phyloP scores from a whole-genome alignment of 495 filamentous ascomycete genomes.

The Lepidopterella palustris region DNA sequence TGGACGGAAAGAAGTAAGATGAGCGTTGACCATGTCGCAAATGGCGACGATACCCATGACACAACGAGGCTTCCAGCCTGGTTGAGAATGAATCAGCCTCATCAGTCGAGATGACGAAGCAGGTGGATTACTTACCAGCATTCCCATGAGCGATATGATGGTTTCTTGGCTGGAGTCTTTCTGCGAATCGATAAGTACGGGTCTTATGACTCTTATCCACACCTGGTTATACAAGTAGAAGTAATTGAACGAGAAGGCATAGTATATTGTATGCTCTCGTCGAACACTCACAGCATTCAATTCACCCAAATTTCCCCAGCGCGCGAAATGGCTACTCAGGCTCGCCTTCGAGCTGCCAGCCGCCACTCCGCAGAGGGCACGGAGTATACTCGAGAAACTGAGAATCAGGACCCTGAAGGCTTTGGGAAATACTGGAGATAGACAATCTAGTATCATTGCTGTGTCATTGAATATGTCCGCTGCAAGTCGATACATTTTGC shows the following conservation, averaged over 20 bases:
- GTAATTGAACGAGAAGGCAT: slow-evolving; percentile 2
- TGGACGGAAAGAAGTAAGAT: slow-evolving; percentile 66
- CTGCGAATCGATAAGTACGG: slow-evolving; percentile 32
- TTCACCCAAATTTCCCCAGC: slow-evolving; percentile 82
- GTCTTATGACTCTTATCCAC: slow-evolving; percentile 4
- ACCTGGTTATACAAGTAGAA: background rate
- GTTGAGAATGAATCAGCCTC: slow-evolving; percentile 17
- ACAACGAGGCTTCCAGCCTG: slow-evolving; percentile 76
- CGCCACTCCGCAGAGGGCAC: slow-evolving; percentile 82
- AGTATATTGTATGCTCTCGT: background rate
- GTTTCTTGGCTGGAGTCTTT: slow-evolving; percentile 97
- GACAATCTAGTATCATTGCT: slow-evolving; percentile 81
- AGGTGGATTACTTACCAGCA: slow-evolving; percentile 57
- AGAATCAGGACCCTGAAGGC: slow-evolving; percentile 60
- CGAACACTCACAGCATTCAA: slow-evolving; percentile 66
- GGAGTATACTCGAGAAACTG: slow-evolving; percentile 66
- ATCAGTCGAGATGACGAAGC: slow-evolving; percentile 5
- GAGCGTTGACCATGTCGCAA: slow-evolving; percentile 70
- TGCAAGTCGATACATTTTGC: slow-evolving; percentile 84
- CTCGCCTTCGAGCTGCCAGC: slow-evolving; percentile 86
- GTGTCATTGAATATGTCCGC: slow-evolving; percentile 92
- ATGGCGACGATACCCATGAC: slow-evolving; percentile 60
- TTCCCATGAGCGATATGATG: slow-evolving; percentile 80
- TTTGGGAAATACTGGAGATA: slow-evolving; percentile 73
- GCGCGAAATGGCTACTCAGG: slow-evolving; percentile 86